phyloP scores from a whole-genome alignment of 768 basidiomycete species.

The Phylloporus sp. region DNA sequence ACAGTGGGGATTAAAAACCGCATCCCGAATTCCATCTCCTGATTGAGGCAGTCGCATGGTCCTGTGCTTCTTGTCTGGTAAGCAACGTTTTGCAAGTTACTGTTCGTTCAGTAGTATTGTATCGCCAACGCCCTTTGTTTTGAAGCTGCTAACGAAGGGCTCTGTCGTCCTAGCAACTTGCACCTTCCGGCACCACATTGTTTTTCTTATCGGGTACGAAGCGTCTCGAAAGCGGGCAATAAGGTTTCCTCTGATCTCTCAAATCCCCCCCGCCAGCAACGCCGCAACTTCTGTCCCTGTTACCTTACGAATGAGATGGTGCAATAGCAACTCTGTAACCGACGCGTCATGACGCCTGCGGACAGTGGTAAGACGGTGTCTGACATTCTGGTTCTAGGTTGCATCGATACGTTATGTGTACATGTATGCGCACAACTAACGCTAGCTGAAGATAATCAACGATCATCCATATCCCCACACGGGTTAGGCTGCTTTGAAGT shows the following conservation, averaged over 20 bases:
- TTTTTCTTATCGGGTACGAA: neutral
- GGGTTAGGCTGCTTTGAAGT: too few species aligned
- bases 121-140: neutral
- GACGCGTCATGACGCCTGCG: constrained; percentile 2
- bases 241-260: neutral
- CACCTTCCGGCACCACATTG: neutral
- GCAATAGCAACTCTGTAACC: neutral
- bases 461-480: too few species aligned
- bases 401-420: too few species aligned
- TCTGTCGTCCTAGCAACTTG: neutral
- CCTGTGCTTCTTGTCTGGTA: neutral
- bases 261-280: neutral
- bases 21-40: neutral
- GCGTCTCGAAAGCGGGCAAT: neutral
- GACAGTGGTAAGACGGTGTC: neutral
- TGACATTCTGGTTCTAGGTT: neutral
- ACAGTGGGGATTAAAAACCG: constrained; percentile 12
- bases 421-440: too few species aligned
- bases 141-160: neutral
- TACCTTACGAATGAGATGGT: neutral
- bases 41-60: neutral
- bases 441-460: too few species aligned
- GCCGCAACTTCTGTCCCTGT: neutral
- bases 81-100: neutral
- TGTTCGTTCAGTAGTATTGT: neutral